A percentile compares a stretch with the other conserved stretches of the same genome.
phyloP scores from a whole-genome alignment of 768 basidiomycete genomes.

The Tricholoma terreum region DNA sequence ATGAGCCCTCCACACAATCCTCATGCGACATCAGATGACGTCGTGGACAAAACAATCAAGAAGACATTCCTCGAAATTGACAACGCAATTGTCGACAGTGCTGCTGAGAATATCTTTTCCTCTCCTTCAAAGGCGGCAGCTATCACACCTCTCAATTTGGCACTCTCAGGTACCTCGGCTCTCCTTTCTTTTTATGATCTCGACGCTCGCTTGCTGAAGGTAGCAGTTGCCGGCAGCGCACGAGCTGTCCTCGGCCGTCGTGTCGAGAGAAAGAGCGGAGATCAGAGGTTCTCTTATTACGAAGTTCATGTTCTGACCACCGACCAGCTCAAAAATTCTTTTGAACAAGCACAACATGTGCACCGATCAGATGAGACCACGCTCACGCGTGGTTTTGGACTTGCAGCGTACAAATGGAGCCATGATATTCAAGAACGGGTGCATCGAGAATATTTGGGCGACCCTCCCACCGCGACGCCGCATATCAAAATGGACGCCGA shows the following conservation, averaged over 20 bases:
- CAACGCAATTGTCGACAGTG: conserved; percentile 28
- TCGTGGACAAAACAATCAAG: conserved; percentile 26
- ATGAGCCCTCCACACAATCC: background rate
- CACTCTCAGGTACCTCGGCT: conserved; percentile 33
- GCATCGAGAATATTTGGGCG: conserved; percentile 32
- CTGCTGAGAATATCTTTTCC: conserved; percentile 21
- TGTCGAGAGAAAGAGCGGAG: conserved; percentile 18
- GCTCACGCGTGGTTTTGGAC: conserved; percentile 42
- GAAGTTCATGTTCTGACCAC: conserved; percentile 37
- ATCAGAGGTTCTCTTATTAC: conserved; percentile 21
- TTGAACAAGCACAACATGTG: conserved; percentile 20
- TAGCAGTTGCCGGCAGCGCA: conserved; percentile 39
- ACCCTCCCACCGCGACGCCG: conserved; percentile 22
- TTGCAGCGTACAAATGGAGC: conserved; percentile 43
- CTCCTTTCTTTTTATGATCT: conserved; percentile 36
- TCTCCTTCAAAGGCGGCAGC: conserved; percentile 18
- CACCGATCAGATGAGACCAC: conserved; percentile 23
- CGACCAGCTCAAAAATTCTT: conserved; percentile 35
- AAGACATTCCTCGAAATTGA: conserved; percentile 31
- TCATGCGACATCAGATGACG: conserved; percentile 2
- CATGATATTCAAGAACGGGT: conserved; percentile 34
- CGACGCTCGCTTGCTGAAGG: conserved; percentile 29
- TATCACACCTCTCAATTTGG: conserved; percentile 25
- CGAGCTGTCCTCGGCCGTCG: conserved; percentile 41
- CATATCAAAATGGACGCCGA: conserved; percentile 42